These are phyloP conservation scores for Peronospora destructor DNA, from an alignment of 352 stramenopile genomes.

Conservation along the genomic window DNA sequence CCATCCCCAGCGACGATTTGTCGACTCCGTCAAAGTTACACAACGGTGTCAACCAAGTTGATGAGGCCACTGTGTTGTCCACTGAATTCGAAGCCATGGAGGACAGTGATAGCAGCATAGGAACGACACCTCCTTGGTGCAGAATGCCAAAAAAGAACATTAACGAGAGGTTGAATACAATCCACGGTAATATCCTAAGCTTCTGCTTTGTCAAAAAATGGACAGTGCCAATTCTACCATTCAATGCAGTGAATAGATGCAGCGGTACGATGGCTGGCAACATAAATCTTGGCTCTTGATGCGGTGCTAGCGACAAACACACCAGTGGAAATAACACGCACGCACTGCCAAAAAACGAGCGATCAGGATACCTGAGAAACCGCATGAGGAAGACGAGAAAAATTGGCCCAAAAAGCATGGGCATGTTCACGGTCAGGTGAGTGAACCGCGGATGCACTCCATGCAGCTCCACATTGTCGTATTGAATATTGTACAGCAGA, in stretches of 20 bases:
- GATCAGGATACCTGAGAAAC: conserved; percentile 19
- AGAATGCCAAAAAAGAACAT: conserved; percentile 60
- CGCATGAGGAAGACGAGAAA: conserved; percentile 48
- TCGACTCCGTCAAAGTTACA: conserved; percentile 28
- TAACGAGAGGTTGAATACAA: conserved; percentile 46
- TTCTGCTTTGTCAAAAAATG: conserved; percentile 20
- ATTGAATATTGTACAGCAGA: conserved; percentile 88
- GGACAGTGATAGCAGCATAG: conserved; percentile 46
- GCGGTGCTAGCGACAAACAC: conserved; percentile 86
- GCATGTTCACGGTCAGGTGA: conserved; percentile 88
- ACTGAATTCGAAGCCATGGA: conserved; percentile 6
- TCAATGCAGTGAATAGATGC: conserved; percentile 43
- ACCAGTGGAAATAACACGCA: conserved; percentile 65
- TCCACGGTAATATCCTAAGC: conserved; percentile 30
- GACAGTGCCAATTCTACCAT: conserved; percentile 11
- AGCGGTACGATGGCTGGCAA: conserved; percentile 83
- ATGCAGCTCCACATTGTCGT: conserved; percentile 86
- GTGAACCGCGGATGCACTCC: conserved; percentile 86
- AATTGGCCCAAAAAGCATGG: conserved; percentile 88
- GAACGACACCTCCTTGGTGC: conserved; percentile 65
- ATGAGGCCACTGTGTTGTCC: neutral
- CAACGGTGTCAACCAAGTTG: conserved; percentile 17
- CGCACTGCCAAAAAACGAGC: conserved; percentile 23
- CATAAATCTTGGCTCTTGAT: conserved; percentile 92
- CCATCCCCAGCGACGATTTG: neutral